Evolutionary conservation across 1,284 basidiomycete species (phyloP), one percentile per base, ranked within the genome.

Genomic region (Sparassis latifolia): DNA sequence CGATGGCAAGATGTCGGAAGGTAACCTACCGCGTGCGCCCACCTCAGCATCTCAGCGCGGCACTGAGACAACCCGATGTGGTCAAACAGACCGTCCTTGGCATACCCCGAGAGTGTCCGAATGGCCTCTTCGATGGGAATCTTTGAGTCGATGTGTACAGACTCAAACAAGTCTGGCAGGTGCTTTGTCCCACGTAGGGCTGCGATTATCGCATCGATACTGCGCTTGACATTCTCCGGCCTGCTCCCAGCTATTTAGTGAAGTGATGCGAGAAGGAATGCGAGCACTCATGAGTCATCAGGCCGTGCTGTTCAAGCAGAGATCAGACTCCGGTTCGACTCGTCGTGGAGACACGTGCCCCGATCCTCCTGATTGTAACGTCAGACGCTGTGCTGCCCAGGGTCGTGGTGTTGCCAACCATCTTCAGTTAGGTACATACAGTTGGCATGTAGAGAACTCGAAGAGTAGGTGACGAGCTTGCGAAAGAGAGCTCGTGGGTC

Each of bases 21-120:
- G 10, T 28, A 31, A 29, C 33, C 33, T n/a, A 52, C 51, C 10
- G 52, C 52, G 27, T 59, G 52, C 2, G 47, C 59, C 10, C 1
- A 1, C 7, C 40, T 64, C 9, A 82, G 62, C 0, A 76, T 77
- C 28, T 64, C 70, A 2, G 74, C 74, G 5, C 66, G 66, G 50
- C 70, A 72, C 58, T 80, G 78, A 28, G 74, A 77, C 44, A 78
- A 53, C 4, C 76, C 76, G 33, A 78, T 71, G 27, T 42, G 40
- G 40, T 27, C 40, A 9, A 42, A 9, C 52, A 73, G 73, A n/a
- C 74, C 75, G 48, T 71, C 72, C 45, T 59, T 56, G 42, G 68
- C 57, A 46, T 70, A 51, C 10, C 56, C 59, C 27, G 58, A 54
- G 5, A 69, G 60, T 7, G 53, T 57, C 44, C 58, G 50, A 29